Evolutionary conservation across 441 rosid genomes (phyloP).

Genomic region (Oxalis stricta): DNA sequence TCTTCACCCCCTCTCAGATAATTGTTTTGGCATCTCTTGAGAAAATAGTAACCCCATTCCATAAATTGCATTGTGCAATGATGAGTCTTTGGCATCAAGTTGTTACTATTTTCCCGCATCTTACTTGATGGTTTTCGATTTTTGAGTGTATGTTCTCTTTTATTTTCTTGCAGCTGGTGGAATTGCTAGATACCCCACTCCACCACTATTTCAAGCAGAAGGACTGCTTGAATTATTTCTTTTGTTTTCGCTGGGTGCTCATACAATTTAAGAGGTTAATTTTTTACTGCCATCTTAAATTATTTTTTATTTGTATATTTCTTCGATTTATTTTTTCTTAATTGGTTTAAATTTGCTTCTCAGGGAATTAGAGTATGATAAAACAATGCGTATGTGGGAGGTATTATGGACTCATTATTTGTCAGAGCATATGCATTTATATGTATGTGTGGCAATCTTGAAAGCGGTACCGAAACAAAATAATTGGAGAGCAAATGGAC

Average conservation of each 20-base stretch:
- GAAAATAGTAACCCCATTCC: no score
- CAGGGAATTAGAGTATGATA: constrained; percentile 85
- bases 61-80: neutral
- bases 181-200: constrained; percentile 78
- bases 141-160: constrained; percentile 8
- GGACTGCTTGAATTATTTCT: constrained; percentile 97
- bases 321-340: neutral
- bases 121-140: constrained; percentile 1
- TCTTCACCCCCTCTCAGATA: constrained; percentile 2
- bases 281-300: constrained; percentile 7
- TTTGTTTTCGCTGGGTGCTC: constrained; percentile 98
- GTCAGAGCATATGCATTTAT: constrained; percentile 86
- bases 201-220: constrained; percentile 83
- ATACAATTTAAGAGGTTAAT: constrained; percentile 90
- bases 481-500: constrained; percentile 90
- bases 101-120: neutral
- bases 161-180: constrained; percentile 63
- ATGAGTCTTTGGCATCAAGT: neutral
- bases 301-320: neutral
- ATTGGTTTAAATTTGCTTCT: constrained; percentile 4
- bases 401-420: constrained; percentile 81
- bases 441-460: constrained; percentile 78
- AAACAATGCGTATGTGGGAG: constrained; percentile 85
- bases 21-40: no score
- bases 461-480: constrained; percentile 77